Evolutionary conservation across 164 flowering plant genomes (phyloP).

Genomic region (Chimonanthus salicifolius): DNA sequence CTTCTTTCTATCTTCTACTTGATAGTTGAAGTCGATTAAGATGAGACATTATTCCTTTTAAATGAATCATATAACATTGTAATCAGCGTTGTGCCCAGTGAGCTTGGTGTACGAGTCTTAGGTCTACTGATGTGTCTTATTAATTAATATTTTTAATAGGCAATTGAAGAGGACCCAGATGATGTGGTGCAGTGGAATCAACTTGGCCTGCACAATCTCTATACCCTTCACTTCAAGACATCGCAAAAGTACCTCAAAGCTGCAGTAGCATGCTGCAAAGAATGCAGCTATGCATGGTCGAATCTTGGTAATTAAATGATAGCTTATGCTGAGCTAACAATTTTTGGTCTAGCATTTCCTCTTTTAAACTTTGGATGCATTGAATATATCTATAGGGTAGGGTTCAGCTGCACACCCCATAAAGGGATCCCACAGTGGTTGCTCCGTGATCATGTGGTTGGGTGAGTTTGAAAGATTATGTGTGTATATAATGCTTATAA

Average conservation of each 20-base stretch:
- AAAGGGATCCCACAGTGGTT: no score
- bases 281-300: constrained; percentile 78
- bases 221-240: constrained; percentile 58
- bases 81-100: background rate
- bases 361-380: background rate
- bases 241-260: constrained; percentile 86
- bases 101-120: background rate
- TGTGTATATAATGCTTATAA: no score
- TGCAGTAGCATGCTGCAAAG: constrained; percentile 56
- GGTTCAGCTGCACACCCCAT: no score
- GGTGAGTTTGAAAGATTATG: no score
- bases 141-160: constrained; percentile 36
- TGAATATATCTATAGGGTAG: no score
- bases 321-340: background rate
- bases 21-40: background rate
- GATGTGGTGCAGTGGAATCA: constrained; percentile 92
- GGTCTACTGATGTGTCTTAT: background rate
- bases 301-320: constrained; percentile 59
- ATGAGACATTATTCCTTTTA: background rate
- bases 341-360: background rate
- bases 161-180: constrained; percentile 78
- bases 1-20: background rate
- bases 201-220: constrained; percentile 82
- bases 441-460: no score
- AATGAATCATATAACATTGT: background rate